Base-by-base conservation (phyloP, 2,329 filamentous ascomycete genomes). In the Penicillium sp. region DNA sequence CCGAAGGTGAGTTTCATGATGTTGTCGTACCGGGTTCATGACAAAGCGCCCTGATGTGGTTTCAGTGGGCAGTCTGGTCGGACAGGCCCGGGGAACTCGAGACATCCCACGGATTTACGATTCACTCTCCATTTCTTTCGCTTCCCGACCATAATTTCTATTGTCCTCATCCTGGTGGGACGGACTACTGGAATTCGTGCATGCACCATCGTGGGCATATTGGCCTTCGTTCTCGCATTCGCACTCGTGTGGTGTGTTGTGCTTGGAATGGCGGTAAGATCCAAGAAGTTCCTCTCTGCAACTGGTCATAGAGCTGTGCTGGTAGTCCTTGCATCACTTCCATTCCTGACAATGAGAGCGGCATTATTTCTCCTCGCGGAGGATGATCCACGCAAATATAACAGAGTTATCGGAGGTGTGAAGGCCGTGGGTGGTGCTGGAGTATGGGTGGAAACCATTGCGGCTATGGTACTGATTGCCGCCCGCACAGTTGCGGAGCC, bases 41-140 rank as follows among this genome's bases (percentile, higher is more conserved):
- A 15, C 17, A 7, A 26, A 49, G 23, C 11, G 46, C 9, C 15
- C 53, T 65, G 45, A 60, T 35, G 35, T 9, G 1, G 19, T 17
- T 38, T 53, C 21, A 74, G 71, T 62, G 71, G 71, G 31, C 70
- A 73, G 64, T 58, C 68, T 9, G 68, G 69, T 57, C 60, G 67
- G 56, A 63, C 58, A n/a, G 71, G 71, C 2, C 67, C 70, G 5
- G 66, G 67, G 41, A 69, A 70, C 44, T 72, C 70, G 9, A 67
- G 64, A 47, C 69, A 69, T 30, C 65, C 71, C 21, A 65, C 64
- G 11, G 11, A 38, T 13, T 65, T 64, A 23, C 69, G 69, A 3
- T 65, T 73, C 46, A 47, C 62, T 19, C 62, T 73, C 26, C 67
- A 70, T 26, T 65, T 63, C 53, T 73, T 73, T 52, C 69, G 71